phyloP scores from a whole-genome alignment of 306 rosid genomes.

The Lathyrus aphaca region DNA sequence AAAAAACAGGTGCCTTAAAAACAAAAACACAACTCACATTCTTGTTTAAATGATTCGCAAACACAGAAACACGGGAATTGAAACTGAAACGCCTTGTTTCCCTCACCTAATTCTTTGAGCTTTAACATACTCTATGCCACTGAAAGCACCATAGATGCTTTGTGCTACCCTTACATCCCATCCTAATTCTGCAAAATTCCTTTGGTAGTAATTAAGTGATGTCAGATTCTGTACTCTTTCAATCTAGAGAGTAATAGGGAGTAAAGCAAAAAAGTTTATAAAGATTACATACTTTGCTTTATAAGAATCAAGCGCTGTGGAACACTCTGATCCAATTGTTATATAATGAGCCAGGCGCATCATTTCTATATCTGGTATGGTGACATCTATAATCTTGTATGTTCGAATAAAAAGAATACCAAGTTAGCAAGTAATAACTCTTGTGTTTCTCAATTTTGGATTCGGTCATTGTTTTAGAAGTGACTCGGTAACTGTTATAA shows the following conservation, averaged over 20 bases:
- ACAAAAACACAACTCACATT: neutral
- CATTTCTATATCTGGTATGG: slow-evolving; percentile 90
- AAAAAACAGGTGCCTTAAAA: neutral
- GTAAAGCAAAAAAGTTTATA: slow-evolving; percentile 26
- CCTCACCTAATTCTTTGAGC: slow-evolving; percentile 83
- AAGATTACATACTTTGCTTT: slow-evolving; percentile 55
- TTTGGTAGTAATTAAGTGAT: slow-evolving; percentile 42
- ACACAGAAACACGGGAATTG: neutral
- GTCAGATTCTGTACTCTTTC: slow-evolving; percentile 45
- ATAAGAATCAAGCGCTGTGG: slow-evolving; percentile 58
- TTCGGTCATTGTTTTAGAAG: neutral
- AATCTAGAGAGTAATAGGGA: slow-evolving; percentile 27
- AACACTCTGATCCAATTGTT: slow-evolving; percentile 87
- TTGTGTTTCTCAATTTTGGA: neutral
- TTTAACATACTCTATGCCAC: slow-evolving; percentile 78
- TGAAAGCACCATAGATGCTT: slow-evolving; percentile 74
- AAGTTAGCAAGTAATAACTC: slow-evolving; percentile 35
- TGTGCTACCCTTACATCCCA: slow-evolving; percentile 94
- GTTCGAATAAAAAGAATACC: slow-evolving; percentile 13
- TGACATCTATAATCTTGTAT: slow-evolving; percentile 73
- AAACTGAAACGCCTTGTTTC: neutral
- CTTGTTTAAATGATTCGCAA: neutral
- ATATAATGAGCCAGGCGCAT: slow-evolving; percentile 93
- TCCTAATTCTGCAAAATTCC: slow-evolving; percentile 73
- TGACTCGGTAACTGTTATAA: neutral